Conservation (phyloP, 2,329 filamentous ascomycete species). For the Alternaria rosae region DNA sequence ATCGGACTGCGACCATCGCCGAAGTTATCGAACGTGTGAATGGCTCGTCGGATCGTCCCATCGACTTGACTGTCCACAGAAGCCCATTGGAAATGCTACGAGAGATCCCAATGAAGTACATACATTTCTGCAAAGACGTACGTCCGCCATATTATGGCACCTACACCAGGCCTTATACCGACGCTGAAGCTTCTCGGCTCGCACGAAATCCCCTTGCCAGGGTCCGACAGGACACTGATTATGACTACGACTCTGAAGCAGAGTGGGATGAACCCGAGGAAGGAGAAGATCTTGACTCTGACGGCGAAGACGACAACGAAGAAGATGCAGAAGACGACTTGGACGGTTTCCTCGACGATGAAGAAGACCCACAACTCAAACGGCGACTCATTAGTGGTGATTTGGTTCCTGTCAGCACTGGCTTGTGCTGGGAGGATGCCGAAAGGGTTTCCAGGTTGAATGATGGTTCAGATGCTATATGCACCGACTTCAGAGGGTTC, state of each 20-base stretch:
- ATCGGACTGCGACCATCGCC: constrained; percentile 30
- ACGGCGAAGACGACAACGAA: constrained; percentile 72
- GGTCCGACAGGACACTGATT: constrained; percentile 70
- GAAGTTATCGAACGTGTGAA: constrained; percentile 56
- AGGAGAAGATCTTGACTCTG: constrained; percentile 70
- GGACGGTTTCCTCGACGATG: constrained; percentile 88
- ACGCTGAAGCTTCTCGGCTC: constrained; percentile 53
- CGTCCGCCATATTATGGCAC: constrained; percentile 76
- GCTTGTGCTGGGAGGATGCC: constrained; percentile 81
- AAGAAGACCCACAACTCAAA: constrained; percentile 68
- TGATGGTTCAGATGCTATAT: constrained; percentile 54
- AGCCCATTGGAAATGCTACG: constrained; percentile 57
- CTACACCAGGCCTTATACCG: constrained; percentile 66
- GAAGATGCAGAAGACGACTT: constrained; percentile 83
- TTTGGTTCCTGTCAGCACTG: constrained; percentile 78
- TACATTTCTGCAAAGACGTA: constrained; percentile 69
- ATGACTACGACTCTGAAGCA: constrained; percentile 84
- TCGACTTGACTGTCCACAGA: constrained; percentile 54
- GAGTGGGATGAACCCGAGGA: constrained; percentile 85
- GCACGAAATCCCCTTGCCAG: constrained; percentile 63
- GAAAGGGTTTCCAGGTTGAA: constrained; percentile 52
- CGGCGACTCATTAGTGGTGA: constrained; percentile 68
- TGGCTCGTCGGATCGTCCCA: constrained; percentile 50
- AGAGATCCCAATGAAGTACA: constrained; percentile 68
- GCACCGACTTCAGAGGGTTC: constrained; percentile 65